Conservation (phyloP, 768 basidiomycete genomes). For the Cytidiella melzeri region DNA sequence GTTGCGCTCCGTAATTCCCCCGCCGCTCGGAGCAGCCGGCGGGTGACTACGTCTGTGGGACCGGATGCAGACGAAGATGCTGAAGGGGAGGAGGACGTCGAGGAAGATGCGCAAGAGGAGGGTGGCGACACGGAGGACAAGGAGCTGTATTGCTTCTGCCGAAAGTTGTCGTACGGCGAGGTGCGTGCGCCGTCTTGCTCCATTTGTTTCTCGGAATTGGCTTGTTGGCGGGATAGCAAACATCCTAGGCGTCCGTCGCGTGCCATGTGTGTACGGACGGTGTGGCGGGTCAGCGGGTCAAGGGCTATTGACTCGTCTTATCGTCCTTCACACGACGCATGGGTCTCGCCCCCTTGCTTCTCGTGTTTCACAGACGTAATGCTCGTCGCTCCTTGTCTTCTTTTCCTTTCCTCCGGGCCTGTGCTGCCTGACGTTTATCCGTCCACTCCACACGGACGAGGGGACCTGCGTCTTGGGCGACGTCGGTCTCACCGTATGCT, state of each 20-base stretch:
- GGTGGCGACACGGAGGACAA: slow-evolving; percentile 53
- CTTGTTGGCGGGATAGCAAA: too few species aligned
- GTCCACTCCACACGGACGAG: neutral
- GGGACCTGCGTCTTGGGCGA: too few species aligned
- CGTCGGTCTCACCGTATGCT: too few species aligned
- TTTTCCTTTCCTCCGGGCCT: neutral
- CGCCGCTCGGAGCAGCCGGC: slow-evolving; percentile 17
- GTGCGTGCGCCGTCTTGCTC: slow-evolving; percentile 21
- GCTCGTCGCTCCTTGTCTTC: neutral
- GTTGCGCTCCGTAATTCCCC: slow-evolving; percentile 20
- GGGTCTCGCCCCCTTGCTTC: neutral
- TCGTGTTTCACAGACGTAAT: neutral
- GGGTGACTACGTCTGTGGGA: slow-evolving; percentile 17
- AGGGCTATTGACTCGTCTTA: neutral
- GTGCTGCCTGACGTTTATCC: slow-evolving; percentile 1
- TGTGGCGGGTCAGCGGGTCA: neutral
- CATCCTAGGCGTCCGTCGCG: neutral
- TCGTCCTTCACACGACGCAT: neutral
- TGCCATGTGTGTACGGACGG: neutral
- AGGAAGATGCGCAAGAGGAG: slow-evolving; percentile 36
- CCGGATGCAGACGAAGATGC: slow-evolving; percentile 28
- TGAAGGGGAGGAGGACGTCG: slow-evolving; percentile 30
- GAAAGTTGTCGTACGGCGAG: slow-evolving; percentile 57
- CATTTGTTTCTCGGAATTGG: neutral
- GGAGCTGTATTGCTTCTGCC: slow-evolving; percentile 57